Conservation (phyloP, 139 green algal species). For the Tetradesmus obliquus region DNA sequence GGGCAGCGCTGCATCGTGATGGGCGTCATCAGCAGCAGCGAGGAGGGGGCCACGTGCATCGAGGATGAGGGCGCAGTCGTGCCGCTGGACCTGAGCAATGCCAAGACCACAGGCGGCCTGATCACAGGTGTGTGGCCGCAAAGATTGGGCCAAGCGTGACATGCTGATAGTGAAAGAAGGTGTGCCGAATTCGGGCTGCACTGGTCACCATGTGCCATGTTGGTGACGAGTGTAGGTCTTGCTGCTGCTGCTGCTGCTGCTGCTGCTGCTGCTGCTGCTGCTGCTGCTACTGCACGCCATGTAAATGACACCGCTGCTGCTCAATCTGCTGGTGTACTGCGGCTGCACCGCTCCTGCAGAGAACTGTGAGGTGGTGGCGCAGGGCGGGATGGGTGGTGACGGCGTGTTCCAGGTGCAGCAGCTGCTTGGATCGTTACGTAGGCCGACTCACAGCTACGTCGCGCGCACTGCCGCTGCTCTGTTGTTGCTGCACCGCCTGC, state of each 20-base stretch:
- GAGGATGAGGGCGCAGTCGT: conserved; percentile 85
- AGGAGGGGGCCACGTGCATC: conserved; percentile 54
- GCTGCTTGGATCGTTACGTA: too few species aligned
- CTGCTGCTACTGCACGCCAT: neutral
- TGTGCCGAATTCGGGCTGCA: neutral
- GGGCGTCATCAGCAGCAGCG: conserved; percentile 78
- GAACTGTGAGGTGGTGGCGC: conserved; percentile 73
- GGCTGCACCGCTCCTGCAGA: neutral
- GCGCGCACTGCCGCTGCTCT: neutral
- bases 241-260: neutral
- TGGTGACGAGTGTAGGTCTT: neutral
- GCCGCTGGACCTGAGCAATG: conserved; percentile 80
- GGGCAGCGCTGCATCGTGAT: conserved; percentile 75
- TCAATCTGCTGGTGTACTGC: neutral
- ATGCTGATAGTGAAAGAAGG: neutral
- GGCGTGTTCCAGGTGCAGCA: conserved; percentile 66
- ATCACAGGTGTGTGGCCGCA: conserved; percentile 69
- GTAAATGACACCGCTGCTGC: neutral
- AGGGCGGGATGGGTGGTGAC: conserved; percentile 75
- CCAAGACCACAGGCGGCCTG: conserved; percentile 72
- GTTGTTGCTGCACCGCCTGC: neutral
- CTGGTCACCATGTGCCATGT: neutral
- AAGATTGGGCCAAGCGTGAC: neutral
- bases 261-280: neutral
- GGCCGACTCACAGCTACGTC: too few species aligned